These are phyloP conservation scores for Tuber magnatum DNA, from an alignment of 495 filamentous ascomycete species.

Conservation along the genomic window DNA sequence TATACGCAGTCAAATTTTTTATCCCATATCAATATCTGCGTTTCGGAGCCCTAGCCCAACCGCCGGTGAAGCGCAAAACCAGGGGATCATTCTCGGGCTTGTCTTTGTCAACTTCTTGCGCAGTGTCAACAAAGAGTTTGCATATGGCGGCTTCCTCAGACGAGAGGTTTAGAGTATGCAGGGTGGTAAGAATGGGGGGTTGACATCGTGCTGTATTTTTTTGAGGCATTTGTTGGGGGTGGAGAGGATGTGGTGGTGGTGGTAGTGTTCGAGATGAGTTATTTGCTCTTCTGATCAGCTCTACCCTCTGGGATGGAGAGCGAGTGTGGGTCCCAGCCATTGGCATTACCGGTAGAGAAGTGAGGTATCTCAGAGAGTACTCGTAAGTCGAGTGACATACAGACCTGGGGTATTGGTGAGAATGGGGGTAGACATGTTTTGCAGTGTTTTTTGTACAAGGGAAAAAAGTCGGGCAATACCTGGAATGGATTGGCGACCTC, in stretches of 20 bases:
- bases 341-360: neutral
- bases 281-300: neutral
- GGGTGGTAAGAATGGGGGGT: neutral
- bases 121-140: slow-evolving; percentile 30
- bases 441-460: no score
- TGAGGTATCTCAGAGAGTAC: neutral
- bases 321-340: neutral
- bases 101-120: slow-evolving; percentile 26
- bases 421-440: no score
- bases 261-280: neutral
- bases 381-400: no score
- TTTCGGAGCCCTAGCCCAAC: slow-evolving; percentile 83
- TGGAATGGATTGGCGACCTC: no score
- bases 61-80: slow-evolving; percentile 83
- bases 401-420: no score
- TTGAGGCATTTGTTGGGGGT: neutral
- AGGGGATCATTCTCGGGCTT: slow-evolving; percentile 27
- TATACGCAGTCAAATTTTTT: slow-evolving; percentile 85
- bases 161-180: slow-evolving; percentile 12
- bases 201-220: neutral
- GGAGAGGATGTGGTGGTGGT: neutral
- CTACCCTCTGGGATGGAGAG: neutral
- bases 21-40: slow-evolving; percentile 94
- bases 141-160: slow-evolving; percentile 21
- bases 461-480: no score